phyloP scores from a whole-genome alignment of 768 basidiomycete genomes.

The Leccinellum rugosiceps region DNA sequence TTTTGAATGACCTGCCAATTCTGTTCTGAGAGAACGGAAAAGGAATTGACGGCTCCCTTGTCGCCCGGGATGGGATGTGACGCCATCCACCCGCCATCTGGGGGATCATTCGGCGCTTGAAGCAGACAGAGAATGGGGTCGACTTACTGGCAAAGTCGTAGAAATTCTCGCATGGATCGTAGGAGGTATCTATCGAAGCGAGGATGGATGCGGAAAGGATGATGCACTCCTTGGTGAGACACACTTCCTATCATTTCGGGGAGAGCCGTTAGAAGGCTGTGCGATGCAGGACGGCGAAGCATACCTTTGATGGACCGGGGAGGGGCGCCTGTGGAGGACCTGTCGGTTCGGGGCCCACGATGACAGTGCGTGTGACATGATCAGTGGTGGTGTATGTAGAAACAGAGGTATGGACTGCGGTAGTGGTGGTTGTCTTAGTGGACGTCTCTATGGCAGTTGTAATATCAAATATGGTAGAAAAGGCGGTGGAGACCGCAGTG shows the following conservation, averaged over 20 bases:
- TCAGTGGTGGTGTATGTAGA: constrained; percentile 39
- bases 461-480: constrained; percentile 32
- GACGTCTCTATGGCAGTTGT: constrained; percentile 40
- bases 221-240: constrained; percentile 78
- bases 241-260: constrained; percentile 48
- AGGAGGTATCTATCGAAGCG: constrained; percentile 69
- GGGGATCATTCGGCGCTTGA: constrained; percentile 1
- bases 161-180: constrained; percentile 95
- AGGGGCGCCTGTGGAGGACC: constrained; percentile 51
- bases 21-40: constrained; percentile 66
- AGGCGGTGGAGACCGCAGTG: constrained; percentile 28
- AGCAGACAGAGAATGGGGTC: not conserved
- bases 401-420: constrained; percentile 35
- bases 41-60: constrained; percentile 69
- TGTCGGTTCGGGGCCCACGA: constrained; percentile 38
- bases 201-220: constrained; percentile 79
- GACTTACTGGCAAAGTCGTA: constrained; percentile 87
- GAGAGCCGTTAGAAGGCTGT: not conserved
- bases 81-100: constrained; percentile 87
- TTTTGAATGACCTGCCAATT: constrained; percentile 77
- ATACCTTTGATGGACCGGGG: constrained; percentile 55
- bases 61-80: constrained; percentile 84
- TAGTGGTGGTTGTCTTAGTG: constrained; percentile 38
- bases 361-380: constrained; percentile 38
- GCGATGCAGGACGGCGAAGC: not conserved